Base-by-base conservation (phyloP, 192 early-diverging fungal species). In the Coemansia sp. region DNA sequence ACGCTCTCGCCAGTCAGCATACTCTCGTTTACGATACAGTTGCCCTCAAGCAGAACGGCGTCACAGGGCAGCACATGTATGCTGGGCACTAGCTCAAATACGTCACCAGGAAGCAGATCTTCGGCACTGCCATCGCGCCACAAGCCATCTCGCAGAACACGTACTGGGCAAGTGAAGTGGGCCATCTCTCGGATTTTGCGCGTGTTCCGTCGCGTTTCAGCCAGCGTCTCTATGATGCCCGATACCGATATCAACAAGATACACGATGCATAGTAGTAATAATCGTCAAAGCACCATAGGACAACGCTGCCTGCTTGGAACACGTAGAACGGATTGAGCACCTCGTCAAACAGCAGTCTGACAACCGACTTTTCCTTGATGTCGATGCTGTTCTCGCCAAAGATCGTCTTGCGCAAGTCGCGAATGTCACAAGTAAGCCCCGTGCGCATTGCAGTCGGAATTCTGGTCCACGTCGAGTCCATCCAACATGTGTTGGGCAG, bases 1-100 rank as follows among this genome's bases (percentile, higher is more conserved):
- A 97, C 84, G 39, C 92, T 94, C 71, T 99, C 97, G 55, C 97
- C 97, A 0, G 97, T 99, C 13, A 99, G 85, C 95, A 99, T 96
- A 70, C 87, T 91, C 79, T 98, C 97, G 83, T 98, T 98, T 35
- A 98, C 89, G 62, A 99, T 98, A 67, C 95, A 97, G 70, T 94
- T 93, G 37, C 97, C 97, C 24, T 91, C 85, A 11, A 98, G 84
- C 14, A 99, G 84, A 28, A 98, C 81, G 3, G 93, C 93, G 67
- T 99, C 97, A 74, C 95, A 98, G 0, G 97, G 95, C 31, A 96
- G 82, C 2, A 85, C 83, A 23, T 77, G 62, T 63, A 91, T 75
- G 36, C 85, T 68, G n/a, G 86, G 51, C n/a, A 83, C 80, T 3
- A 92, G 76, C 72, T 97, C 93, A 71, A 97, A 90, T 24, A 99